These are phyloP conservation scores for Gleditsia sinensis DNA, from an alignment of 306 rosid genomes.

Conservation along the genomic window DNA sequence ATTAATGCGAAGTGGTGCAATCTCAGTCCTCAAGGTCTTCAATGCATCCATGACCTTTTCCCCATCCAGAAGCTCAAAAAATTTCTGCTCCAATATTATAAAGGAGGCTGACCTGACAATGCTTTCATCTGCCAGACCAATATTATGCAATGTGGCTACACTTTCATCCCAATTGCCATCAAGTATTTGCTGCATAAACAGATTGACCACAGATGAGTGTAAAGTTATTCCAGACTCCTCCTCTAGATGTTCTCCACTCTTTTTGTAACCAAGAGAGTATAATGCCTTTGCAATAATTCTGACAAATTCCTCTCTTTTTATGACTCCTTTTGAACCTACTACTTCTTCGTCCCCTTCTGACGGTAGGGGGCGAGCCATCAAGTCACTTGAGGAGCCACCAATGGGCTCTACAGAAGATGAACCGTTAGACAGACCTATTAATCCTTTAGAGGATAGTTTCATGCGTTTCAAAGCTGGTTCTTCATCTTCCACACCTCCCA, in stretches of 20 bases:
- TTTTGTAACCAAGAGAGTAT: constrained; percentile 86
- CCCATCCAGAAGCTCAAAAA: constrained; percentile 72
- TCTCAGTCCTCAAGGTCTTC: constrained; percentile 83
- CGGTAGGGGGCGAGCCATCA: constrained; percentile 94
- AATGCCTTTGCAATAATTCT: constrained; percentile 90
- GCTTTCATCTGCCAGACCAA: constrained; percentile 67
- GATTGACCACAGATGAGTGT: constrained; percentile 66
- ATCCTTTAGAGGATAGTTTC: constrained; percentile 69
- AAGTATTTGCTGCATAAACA: constrained; percentile 77
- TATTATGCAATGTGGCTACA: constrained; percentile 63
- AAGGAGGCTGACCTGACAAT: constrained; percentile 69
- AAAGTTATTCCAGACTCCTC: constrained; percentile 94
- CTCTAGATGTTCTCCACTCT: constrained; percentile 82
- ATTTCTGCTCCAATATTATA: constrained; percentile 86
- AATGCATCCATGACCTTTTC: constrained; percentile 80
- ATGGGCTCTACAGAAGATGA: constrained; percentile 60
- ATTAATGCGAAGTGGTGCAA: constrained; percentile 68
- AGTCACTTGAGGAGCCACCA: constrained; percentile 71
- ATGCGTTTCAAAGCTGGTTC: constrained; percentile 96
- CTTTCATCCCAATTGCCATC: constrained; percentile 92
- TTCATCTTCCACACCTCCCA: constrained; percentile 99
- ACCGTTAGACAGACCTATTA: constrained; percentile 84
- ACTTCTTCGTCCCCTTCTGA: constrained; percentile 82
- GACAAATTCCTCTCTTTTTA: constrained; percentile 88
- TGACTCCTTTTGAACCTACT: constrained; percentile 88